Evolutionary conservation across 768 basidiomycete species (phyloP).

Genomic region (Suillus plorans): DNA sequence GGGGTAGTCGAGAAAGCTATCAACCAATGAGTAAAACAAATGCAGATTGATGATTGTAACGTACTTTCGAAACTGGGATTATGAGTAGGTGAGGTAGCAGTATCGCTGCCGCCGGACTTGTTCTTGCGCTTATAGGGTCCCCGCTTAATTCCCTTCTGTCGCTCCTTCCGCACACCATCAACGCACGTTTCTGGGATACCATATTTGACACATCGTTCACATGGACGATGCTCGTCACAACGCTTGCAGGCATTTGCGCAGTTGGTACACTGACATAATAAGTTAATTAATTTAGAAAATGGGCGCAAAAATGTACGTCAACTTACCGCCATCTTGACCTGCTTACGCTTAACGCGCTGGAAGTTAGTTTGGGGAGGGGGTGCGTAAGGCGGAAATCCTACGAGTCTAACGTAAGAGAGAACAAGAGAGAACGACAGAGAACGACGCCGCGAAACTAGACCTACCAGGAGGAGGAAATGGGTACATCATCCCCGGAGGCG

Average conservation of each 20-base stretch:
- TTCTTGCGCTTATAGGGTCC: constrained; percentile 58
- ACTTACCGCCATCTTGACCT: constrained; percentile 60
- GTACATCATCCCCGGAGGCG: constrained; percentile 44
- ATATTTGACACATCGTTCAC: constrained; percentile 64
- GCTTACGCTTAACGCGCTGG: constrained; percentile 45
- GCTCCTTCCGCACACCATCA: constrained; percentile 63
- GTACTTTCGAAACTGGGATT: neutral
- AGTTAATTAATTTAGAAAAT: constrained; percentile 9
- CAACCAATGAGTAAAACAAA: constrained; percentile 3
- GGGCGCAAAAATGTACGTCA: constrained; percentile 1
- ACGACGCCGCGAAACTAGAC: constrained; percentile 8
- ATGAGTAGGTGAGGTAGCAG: constrained; percentile 21
- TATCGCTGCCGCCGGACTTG: constrained; percentile 26
- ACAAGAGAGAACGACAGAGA: neutral
- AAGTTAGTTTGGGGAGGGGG: constrained; percentile 23
- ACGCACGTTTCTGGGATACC: constrained; percentile 55
- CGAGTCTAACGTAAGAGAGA: constrained; percentile 17
- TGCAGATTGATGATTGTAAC: neutral
- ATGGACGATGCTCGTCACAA: constrained; percentile 59
- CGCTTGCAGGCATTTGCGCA: constrained; percentile 58
- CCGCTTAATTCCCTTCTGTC: constrained; percentile 59
- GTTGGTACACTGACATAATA: constrained; percentile 47
- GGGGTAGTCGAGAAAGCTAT: constrained; percentile 14
- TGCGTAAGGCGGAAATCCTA: constrained; percentile 28
- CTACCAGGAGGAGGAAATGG: constrained; percentile 41